Evolutionary conservation across 495 filamentous ascomycete species (phyloP), one percentile per base, ranked within the genome.

Genomic region (Penicillium cinerascens): DNA sequence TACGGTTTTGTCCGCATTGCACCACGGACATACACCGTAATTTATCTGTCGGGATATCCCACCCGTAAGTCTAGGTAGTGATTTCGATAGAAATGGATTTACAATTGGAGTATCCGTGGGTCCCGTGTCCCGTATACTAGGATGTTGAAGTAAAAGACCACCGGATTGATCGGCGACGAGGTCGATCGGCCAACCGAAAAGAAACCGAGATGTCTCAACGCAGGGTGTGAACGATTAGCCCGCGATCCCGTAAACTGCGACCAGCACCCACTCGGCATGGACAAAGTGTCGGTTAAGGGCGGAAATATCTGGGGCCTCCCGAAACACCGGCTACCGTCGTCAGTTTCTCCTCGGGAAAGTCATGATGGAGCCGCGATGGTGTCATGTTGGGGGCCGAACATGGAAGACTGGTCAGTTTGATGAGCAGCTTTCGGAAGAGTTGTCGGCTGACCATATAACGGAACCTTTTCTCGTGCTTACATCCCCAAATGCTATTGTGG

Each of bases 11-110:
- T 71, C 66, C 54, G 61, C 46, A 40, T 58, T 54, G 48, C 56
- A 53, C 62, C 64, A 75, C 67, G 70, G 72, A 61, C 68, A 63
- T 65, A 23, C 45, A 68, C 66, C 69, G 76, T 79, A 79, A 79
- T 79, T 77, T 73, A 78, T 77, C 60, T 43, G 69, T 78, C 69
- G 76, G 64, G 56, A 79, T 73, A 79, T 23, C 25, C n/a, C n/a
- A n/a, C n/a, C 36, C 21, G 52, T 54, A 62, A 56, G 22, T 6
- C 21, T 49, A 16, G 36, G 10, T 49, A 49, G 47, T 25, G 29
- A 17, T 3, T 7, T 48, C n/a, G n/a, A 37, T 17, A 39, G 13
- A 13, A 13, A 3, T 33, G 29, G 2, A 33, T 13, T 1, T 11
- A 33, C 29, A 11, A 3, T 33, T 13, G 11, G 29, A 29, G 11